Percentiles rank a stretch among this genome's conserved stretches.
phyloP scores from a whole-genome alignment of 768 basidiomycete genomes.

The Tulasnella sp. region DNA sequence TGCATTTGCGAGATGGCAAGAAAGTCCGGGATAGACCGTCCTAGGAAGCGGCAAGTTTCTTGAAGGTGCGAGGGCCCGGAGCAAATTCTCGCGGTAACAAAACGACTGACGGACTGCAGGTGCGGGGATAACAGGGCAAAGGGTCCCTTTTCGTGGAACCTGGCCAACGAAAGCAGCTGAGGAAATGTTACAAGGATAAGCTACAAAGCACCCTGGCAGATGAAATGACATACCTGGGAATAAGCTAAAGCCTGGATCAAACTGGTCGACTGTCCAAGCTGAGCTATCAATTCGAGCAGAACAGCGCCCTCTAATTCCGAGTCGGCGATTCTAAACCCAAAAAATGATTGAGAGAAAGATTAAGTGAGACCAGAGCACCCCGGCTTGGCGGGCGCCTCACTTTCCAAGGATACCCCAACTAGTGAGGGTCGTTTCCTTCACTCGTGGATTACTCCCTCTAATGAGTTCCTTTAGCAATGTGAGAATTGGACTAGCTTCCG shows the following conservation, averaged over 20 bases:
- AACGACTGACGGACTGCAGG: slow-evolving; percentile 61
- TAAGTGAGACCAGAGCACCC: neutral
- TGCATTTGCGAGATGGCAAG: slow-evolving; percentile 58
- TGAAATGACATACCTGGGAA: slow-evolving; percentile 52
- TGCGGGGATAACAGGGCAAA: slow-evolving; percentile 69
- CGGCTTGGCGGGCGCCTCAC: slow-evolving; percentile 35
- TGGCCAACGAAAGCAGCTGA: slow-evolving; percentile 59
- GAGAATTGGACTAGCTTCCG: slow-evolving; percentile 43
- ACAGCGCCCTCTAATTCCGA: slow-evolving; percentile 55
- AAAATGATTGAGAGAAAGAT: slow-evolving; percentile 14
- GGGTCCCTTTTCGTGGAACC: slow-evolving; percentile 55
- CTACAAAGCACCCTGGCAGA: neutral
- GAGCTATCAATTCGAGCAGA: slow-evolving; percentile 59
- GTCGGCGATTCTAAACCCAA: slow-evolving; percentile 46
- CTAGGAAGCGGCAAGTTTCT: slow-evolving; percentile 69
- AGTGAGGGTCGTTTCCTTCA: slow-evolving; percentile 63
- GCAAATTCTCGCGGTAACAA: slow-evolving; percentile 56
- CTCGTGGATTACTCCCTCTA: slow-evolving; percentile 45
- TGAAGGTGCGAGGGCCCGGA: slow-evolving; percentile 56
- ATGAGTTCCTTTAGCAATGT: slow-evolving; percentile 49
- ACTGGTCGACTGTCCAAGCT: slow-evolving; percentile 63
- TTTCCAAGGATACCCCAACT: slow-evolving; percentile 55
- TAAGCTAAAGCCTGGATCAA: slow-evolving; percentile 65
- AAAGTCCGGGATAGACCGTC: slow-evolving; percentile 55
- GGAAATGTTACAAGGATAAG: slow-evolving; percentile 17